Evolutionary conservation across 2,329 filamentous ascomycete species (phyloP).

Genomic region (Lithohypha guttulata): DNA sequence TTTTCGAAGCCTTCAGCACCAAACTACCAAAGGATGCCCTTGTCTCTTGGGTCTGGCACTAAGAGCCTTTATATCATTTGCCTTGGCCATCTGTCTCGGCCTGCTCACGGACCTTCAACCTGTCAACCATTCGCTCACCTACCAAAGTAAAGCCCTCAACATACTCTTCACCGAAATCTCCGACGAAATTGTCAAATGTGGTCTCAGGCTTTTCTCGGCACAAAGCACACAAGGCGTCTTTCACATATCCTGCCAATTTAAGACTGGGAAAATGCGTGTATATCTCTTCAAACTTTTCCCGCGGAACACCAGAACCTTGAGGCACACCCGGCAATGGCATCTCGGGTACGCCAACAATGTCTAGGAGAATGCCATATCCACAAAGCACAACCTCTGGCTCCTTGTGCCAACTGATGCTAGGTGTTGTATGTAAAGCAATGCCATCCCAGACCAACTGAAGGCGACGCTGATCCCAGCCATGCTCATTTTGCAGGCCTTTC

Average conservation of each 20-base stretch:
- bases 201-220: constrained; percentile 33
- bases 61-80: no score
- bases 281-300: constrained; percentile 26
- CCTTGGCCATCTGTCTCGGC: no score
- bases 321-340: constrained; percentile 27
- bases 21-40: no score
- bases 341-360: constrained; percentile 34
- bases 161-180: constrained; percentile 28
- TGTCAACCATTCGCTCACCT: no score
- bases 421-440: constrained; percentile 32
- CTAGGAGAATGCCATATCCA: constrained; percentile 28
- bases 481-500: constrained; percentile 8
- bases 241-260: constrained; percentile 27
- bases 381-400: constrained; percentile 32
- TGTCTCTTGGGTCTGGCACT: no score
- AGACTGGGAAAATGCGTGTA: constrained; percentile 27
- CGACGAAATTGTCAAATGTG: constrained; percentile 29
- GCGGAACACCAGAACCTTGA: constrained; percentile 18
- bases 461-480: constrained; percentile 31
- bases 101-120: no score
- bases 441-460: constrained; percentile 41
- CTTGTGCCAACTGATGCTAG: constrained; percentile 32
- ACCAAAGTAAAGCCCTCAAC: constrained; percentile 29
- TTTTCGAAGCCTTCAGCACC: no score
- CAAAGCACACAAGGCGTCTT: constrained; percentile 31